phyloP scores from a whole-genome alignment of 2,329 filamentous ascomycete species.

The Clonostachys rosea region DNA sequence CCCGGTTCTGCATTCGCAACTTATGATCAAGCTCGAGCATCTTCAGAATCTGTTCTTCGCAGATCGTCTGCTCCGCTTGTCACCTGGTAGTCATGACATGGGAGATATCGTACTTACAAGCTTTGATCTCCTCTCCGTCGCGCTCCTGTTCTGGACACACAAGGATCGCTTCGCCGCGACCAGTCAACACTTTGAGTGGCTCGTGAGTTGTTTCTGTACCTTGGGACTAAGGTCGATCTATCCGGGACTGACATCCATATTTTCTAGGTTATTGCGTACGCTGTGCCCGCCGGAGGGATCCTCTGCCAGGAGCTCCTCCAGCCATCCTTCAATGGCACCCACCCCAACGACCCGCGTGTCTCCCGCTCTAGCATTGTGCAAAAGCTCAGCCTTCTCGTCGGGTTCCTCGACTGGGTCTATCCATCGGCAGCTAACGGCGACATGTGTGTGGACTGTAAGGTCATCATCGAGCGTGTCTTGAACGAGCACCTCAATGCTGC shows the following conservation, averaged over 20 bases:
- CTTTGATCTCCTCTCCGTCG: slow-evolving; percentile 38
- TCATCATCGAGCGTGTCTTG: slow-evolving; percentile 42
- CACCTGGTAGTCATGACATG: slow-evolving; percentile 9
- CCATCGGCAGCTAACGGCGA: slow-evolving; percentile 39
- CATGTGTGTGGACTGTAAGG: slow-evolving; percentile 35
- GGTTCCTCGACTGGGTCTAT: slow-evolving; percentile 42
- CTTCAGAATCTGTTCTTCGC: slow-evolving; percentile 54
- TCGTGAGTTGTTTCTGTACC: not conserved
- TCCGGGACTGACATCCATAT: slow-evolving; percentile 9
- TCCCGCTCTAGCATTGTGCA: slow-evolving; percentile 40
- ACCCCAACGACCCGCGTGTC: slow-evolving; percentile 3
- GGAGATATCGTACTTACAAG: slow-evolving; percentile 35
- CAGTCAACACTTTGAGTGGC: not conserved
- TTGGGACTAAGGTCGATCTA: not conserved
- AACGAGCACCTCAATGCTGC: slow-evolving; percentile 35
- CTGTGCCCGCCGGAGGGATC: slow-evolving; percentile 39
- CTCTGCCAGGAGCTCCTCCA: slow-evolving; percentile 32
- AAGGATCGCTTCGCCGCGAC: not conserved
- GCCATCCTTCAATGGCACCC: too few relatives aligned
- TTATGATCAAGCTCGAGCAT: slow-evolving; percentile 42
- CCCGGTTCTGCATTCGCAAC: slow-evolving; percentile 27
- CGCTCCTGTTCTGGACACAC: slow-evolving; percentile 40
- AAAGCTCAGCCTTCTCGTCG: slow-evolving; percentile 42
- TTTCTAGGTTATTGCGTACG: slow-evolving; percentile 39
- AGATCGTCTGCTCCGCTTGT: slow-evolving; percentile 46